Evolutionary conservation across 495 filamentous ascomycete species (phyloP), one percentile per base, ranked within the genome.

Genomic region (Apodospora peruviana): DNA sequence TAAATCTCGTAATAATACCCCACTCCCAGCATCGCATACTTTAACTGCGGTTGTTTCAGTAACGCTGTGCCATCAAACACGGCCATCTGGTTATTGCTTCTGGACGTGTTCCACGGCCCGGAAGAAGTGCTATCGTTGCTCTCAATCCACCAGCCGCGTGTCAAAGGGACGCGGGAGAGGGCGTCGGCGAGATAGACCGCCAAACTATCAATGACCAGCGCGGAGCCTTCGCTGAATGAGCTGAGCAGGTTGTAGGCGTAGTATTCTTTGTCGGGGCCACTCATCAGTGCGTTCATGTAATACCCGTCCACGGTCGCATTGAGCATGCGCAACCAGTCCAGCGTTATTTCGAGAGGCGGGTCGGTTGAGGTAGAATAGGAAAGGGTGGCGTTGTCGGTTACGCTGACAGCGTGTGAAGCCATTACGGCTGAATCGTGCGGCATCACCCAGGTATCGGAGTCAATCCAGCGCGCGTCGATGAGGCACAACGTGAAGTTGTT

Each of bases 381-480:
- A 11, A 20, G 16, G 39, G 2, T 40, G 2, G 20, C 12, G 5
- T 40, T 20, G 5, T 4, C n/a, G 16, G 8, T 19, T 40, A 18
- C 16, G 7, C 7, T 32, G 39, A 20, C 8, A 19, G 17, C 20
- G 39, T 20, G 4, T 12, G 16, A 18, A 2, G 12, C 8, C 4
- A 3, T 19, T 12, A 18, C 4, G 10, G 39, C 16, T 19, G 20
- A 4, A 12, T 40, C 39, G 2, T 3, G 8, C 17, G 39, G 39
- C n/a, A 18, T 40, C n/a, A 12, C 20, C 43, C 43, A 45, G 43
- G 34, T 14, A 11, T 29, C 23, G 25, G 43, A 45, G 3, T 34
- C 25, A 16, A 45, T 25, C 43, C 43, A 45, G 24, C 43, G 24
- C 5, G 43, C 43, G 43, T 45, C 43, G 18, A 45, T 20, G 2